These are phyloP conservation scores for Scolecobasidium constrictum DNA, from an alignment of 2,329 filamentous ascomycete genomes.

Conservation along the genomic window DNA sequence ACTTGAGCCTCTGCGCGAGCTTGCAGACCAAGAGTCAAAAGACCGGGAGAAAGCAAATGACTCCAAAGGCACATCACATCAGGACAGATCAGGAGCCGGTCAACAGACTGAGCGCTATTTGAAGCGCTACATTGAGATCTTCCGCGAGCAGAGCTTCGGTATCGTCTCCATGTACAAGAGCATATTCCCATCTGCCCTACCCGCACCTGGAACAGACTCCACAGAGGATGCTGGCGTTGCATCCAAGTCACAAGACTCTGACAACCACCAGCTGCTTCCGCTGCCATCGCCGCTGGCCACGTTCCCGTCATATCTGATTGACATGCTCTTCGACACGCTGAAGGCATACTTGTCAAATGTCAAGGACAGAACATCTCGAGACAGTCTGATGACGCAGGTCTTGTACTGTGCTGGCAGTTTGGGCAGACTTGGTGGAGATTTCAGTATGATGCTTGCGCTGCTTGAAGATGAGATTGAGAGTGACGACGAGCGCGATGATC, in stretches of 20 bases:
- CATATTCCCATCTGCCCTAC: conserved; percentile 59
- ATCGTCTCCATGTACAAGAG: conserved; percentile 92
- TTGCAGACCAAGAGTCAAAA: conserved; percentile 75
- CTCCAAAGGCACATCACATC: conserved; percentile 12
- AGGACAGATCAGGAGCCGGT: conserved; percentile 32
- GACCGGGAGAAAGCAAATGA: conserved; percentile 25
- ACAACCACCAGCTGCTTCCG: conserved; percentile 31
- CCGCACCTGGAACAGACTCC: conserved; percentile 21
- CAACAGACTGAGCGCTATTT: conserved; percentile 91
- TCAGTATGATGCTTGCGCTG: conserved; percentile 72
- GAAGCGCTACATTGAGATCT: conserved; percentile 94
- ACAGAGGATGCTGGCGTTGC: conserved; percentile 15
- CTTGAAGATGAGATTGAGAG: conserved; percentile 39
- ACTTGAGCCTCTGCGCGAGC: conserved; percentile 70
- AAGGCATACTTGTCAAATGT: conserved; percentile 70
- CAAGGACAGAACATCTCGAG: conserved; percentile 65
- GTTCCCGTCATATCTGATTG: conserved; percentile 74
- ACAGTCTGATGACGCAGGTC: conserved; percentile 85
- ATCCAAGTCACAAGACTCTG: conserved; percentile 14
- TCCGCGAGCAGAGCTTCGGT: conserved; percentile 92
- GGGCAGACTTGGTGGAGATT: conserved; percentile 82
- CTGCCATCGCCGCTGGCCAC: conserved; percentile 69
- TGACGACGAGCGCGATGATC: conserved; percentile 13
- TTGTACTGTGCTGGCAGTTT: conserved; percentile 88
- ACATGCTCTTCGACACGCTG: conserved; percentile 69